Percentiles rank a stretch among this genome's conserved stretches.
Evolutionary conservation across 257 asterid species (phyloP).

Genomic region (Rhazya stricta): DNA sequence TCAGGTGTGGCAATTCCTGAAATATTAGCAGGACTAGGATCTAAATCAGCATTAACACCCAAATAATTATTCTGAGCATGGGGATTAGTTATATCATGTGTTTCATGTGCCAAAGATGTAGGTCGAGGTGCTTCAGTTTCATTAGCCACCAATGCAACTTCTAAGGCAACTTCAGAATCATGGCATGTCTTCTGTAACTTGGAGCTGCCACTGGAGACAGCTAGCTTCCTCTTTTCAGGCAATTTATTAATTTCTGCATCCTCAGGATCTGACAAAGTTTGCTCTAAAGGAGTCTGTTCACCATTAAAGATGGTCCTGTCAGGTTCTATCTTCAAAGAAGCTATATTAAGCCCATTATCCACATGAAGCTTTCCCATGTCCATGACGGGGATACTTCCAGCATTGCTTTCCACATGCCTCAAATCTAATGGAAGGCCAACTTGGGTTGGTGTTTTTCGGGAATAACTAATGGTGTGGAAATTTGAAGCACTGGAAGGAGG

Average conservation of each 20-base stretch:
- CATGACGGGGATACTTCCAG: conserved; percentile 26
- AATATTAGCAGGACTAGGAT: conserved; percentile 18
- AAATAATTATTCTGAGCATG: conserved; percentile 19
- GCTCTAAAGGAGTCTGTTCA: conserved; percentile 29
- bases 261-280: conserved; percentile 20
- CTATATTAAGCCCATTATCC: conserved; percentile 29
- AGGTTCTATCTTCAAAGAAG: conserved; percentile 22
- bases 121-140: conserved; percentile 25
- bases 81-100: conserved; percentile 13
- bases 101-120: conserved; percentile 26
- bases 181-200: conserved; percentile 30
- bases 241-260: conserved; percentile 29
- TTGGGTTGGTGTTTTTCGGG: conserved; percentile 32
- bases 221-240: conserved; percentile 39
- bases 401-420: conserved; percentile 29
- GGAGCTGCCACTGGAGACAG: conserved; percentile 30
- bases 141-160: conserved; percentile 19
- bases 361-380: conserved; percentile 21
- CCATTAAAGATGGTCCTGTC: conserved; percentile 24
- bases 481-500: conserved; percentile 32
- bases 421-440: conserved; percentile 30
- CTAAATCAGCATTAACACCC: conserved; percentile 25
- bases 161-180: conserved; percentile 23
- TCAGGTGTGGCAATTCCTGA: conserved; percentile 17
- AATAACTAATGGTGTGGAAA: conserved; percentile 26